Conservation (phyloP, 2,329 filamentous ascomycete species). For the Aspergillus persii region DNA sequence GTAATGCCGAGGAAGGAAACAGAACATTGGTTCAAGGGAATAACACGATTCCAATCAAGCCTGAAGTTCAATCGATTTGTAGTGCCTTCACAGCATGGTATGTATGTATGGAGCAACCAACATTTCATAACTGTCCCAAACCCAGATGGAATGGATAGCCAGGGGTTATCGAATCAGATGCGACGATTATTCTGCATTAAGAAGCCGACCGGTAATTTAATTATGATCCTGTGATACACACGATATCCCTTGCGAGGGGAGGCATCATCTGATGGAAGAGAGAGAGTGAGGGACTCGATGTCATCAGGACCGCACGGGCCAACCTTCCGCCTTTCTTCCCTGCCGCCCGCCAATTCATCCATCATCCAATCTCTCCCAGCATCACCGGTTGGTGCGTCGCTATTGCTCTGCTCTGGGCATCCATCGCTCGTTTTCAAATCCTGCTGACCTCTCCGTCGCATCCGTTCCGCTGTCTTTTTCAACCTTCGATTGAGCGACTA, state of each 20-base stretch:
- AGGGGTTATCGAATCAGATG: neutral
- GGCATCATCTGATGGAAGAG: neutral
- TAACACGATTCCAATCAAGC: no score
- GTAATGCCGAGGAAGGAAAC: no score
- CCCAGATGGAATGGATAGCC: neutral
- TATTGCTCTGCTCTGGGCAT: neutral
- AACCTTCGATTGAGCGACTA: neutral
- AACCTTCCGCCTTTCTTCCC: constrained; percentile 1
- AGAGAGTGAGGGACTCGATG: neutral
- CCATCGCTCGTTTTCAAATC: constrained; percentile 6
- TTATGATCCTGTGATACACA: neutral
- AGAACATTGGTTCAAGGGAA: no score
- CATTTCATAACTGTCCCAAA: neutral
- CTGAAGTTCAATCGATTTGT: no score
- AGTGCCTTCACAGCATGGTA: no score
- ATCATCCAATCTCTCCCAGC: neutral
- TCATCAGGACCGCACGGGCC: constrained; percentile 14
- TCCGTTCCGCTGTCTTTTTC: neutral
- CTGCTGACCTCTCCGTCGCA: neutral
- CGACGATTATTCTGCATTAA: neutral
- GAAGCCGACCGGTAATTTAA: neutral
- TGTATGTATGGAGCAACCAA: neutral
- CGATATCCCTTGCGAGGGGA: neutral
- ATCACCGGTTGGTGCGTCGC: constrained; percentile 14
- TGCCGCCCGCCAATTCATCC: neutral